Evolutionary conservation across 192 early-diverging fungal species (phyloP), one percentile per base, ranked within the genome.

Genomic region (Spizellomyces punctatus): DNA sequence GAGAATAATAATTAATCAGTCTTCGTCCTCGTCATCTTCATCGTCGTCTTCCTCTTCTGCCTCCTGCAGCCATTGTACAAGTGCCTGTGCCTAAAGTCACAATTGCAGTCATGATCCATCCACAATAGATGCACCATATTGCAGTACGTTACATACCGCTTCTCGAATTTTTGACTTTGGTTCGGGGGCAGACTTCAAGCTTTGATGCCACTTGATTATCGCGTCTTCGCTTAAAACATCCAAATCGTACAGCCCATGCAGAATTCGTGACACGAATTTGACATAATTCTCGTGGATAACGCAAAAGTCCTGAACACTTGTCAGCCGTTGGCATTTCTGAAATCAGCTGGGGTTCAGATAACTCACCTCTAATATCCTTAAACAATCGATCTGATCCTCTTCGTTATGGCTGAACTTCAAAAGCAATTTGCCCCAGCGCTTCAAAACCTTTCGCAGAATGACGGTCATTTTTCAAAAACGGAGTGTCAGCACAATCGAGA

Each of bases 151-250:
- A 73, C 84, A 73, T 67, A 93, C 84, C 58, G 82, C 77, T 60
- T 89, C 88, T 68, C 73, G 77, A 43, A 92, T 58, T 66, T 67
- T 73, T 46, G 64, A 82, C 64, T 82, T 83, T 0, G 73, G 62
- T 10, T 72, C 75, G 12, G 70, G 71, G 8, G 76, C 68, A 56
- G 78, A 79, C 61, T 81, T 82, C 10, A 78, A 73, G 48, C 85
- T 79, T 52, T 83, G 77, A 70, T 88, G 88, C 96, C 96, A 98
- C 21, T 72, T 75, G 19, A 94, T 56, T 57, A 98, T 84, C 5
- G 86, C 82, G 44, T 94, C 90, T 64, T 96, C 94, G 69, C 93
- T 92, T 21, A 93, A 60, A 48, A 98, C 78, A 75, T 96, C 93
- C 19, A 84, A 67, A 60, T 96, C 88, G 77, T 95, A 96, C 50